Base-by-base conservation (phyloP, 2,329 filamentous ascomycete species). In the Pseudocercospora pini-densiflorae region DNA sequence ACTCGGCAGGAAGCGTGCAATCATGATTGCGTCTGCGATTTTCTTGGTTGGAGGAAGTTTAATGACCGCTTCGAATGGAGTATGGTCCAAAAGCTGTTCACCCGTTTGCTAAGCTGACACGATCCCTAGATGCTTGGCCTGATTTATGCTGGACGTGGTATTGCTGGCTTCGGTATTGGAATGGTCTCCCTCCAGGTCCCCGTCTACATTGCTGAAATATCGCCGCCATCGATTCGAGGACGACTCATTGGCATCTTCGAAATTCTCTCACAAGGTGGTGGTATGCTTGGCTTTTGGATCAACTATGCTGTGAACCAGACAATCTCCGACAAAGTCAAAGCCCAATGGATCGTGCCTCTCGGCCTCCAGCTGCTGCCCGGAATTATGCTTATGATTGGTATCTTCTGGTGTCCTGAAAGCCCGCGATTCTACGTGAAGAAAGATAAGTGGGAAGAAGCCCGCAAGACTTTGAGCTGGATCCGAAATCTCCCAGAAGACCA, bases 241-340 rank as follows among this genome's bases (percentile, higher is more conserved):
- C 83, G 88, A 1, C 82, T 91, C 0, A 87, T 90, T 24, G 88
- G 89, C 60, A 85, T 90, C 61, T 91, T 89, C 76, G 89, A 91
- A 74, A 81, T 90, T 1, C 86, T 87, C 27, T 90, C 87, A 78
- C 89, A 90, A 78, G 81, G 86, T 1, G 86, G 89, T 33, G 88
- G 88, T 24, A 79, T 81, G 76, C 66, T 79, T 6, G 78, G 79
- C 5, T 81, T 81, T 65, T 81, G 79, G 79, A 79, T 81, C 69
- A 81, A 81, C 68, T 81, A 81, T 61, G 77, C 75, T 0, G 76
- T 78, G 10, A 78, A 80, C 45, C 72, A 75, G 47, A 77, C 77
- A 68, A 85, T 80, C 77, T 80, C 64, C 81, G 85, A 63, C 1
- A 74, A 83, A 1, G 81, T 78, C 16, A 81, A 82, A 67, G 77